A percentile compares a stretch with the other conserved stretches of the same genome.
These are phyloP conservation scores for Pistacia vera DNA, from an alignment of 345 rosid species.

Conservation along the genomic window DNA sequence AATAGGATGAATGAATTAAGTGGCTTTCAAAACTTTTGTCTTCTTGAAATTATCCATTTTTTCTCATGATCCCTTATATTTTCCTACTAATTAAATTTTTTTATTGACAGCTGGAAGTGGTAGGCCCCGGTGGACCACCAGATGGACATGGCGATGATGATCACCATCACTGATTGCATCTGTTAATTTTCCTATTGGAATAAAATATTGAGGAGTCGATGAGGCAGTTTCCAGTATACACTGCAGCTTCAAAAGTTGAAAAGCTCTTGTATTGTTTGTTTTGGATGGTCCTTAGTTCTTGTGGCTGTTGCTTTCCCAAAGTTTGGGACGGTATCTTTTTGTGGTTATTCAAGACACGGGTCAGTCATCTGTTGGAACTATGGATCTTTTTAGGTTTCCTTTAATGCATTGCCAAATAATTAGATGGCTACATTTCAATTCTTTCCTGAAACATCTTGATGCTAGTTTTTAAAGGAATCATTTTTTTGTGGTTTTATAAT, in stretches of 20 bases:
- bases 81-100: slow-evolving; percentile 5
- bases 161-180: slow-evolving; percentile 52
- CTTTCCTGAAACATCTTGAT: slow-evolving; percentile 32
- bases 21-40: not conserved
- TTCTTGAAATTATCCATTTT: not conserved
- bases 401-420: slow-evolving; percentile 44
- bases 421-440: slow-evolving; percentile 36
- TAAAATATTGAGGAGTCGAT: slow-evolving; percentile 34
- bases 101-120: slow-evolving; percentile 73
- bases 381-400: slow-evolving; percentile 29
- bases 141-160: slow-evolving; percentile 70
- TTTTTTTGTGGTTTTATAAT: not conserved
- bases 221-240: slow-evolving; percentile 41
- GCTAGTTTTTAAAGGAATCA: slow-evolving; percentile 19
- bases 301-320: slow-evolving; percentile 39
- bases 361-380: slow-evolving; percentile 30
- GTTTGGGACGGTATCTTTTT: slow-evolving; percentile 18
- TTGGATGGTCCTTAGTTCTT: slow-evolving; percentile 27
- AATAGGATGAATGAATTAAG: not conserved
- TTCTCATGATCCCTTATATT: slow-evolving; percentile 15
- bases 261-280: slow-evolving; percentile 31
- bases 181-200: slow-evolving; percentile 25
- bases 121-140: slow-evolving; percentile 90
- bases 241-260: slow-evolving; percentile 29
- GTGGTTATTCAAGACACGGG: slow-evolving; percentile 26